Evolutionary conservation across 2,329 filamentous ascomycete genomes (phyloP), one percentile per base, ranked within the genome.

Genomic region (Phialocephala sp.): DNA sequence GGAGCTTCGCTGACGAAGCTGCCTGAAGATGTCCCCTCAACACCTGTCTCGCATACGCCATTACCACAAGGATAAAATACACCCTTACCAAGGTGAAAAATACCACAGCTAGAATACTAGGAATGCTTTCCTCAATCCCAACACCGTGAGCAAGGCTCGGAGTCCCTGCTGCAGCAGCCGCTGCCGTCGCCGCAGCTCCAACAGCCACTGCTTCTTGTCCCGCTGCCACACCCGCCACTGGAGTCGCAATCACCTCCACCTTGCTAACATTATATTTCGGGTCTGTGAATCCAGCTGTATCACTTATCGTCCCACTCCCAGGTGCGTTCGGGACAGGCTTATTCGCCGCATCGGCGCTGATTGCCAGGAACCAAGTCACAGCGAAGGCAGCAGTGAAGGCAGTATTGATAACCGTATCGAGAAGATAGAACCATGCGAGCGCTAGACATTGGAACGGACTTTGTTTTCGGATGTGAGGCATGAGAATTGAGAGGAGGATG

Each of bases 61-160:
- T 88, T 77, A 97, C 88, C 62, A 97, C 85, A 43, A 97, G 81
- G 71, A 91, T 87, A 73, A 97, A 94, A 80, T 97, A 97, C 36
- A 93, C 78, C 36, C 94, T 86, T 47, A 97, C 82, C 14, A 90
- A 81, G 79, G 91, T 96, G 69, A 97, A 85, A 1, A 85, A 79
- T 37, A 86, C 84, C 67, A 97, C 91, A 62, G 97, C 83, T 12
- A 89, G 82, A 77, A 97, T 90, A 79, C 91, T 94, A 68, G 92
- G 89, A 73, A 91, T 84, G 76, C 84, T 88, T 74, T 90, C 88
- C 52, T 84, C 84, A 68, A 89, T 84, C 68, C 87, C 82, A n/a
- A 91, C 80, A 73, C 88, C 83, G 79, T 90, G 83, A 81, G 89
- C 81, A 76, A 91, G 76, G 52, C 80, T 82, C 36, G 81, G 78